Conservation (phyloP, 2,329 filamentous ascomycete genomes). For the Aureobasidium sp. region DNA sequence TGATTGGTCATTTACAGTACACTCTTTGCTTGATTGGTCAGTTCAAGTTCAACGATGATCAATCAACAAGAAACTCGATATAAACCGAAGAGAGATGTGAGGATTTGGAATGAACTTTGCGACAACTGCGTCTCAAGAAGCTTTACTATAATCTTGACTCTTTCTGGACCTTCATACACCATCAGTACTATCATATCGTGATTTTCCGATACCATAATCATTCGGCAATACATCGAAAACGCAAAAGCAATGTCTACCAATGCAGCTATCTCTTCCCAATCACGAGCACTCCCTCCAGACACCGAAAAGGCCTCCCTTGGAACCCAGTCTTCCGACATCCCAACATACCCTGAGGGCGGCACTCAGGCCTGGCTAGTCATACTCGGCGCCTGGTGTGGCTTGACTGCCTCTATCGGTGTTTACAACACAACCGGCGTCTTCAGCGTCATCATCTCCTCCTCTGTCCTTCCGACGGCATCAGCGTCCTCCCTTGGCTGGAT, state of each 20-base stretch:
- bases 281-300: neutral
- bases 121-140: too few relatives aligned
- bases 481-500: constrained; percentile 77
- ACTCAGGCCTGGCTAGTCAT: constrained; percentile 75
- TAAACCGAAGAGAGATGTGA: too few relatives aligned
- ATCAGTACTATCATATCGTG: too few relatives aligned
- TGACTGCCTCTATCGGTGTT: constrained; percentile 68
- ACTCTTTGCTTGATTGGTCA: neutral
- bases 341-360: constrained; percentile 74
- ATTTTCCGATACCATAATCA: too few relatives aligned
- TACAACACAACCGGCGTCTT: constrained; percentile 78
- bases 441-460: constrained; percentile 65
- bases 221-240: too few relatives aligned
- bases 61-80: too few relatives aligned
- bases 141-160: too few relatives aligned
- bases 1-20: neutral
- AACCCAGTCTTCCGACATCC: neutral
- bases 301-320: neutral
- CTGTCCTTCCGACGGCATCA: constrained; percentile 63
- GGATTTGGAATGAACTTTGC: too few relatives aligned
- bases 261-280: neutral
- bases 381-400: constrained; percentile 69
- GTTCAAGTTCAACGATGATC: neutral
- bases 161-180: too few relatives aligned
- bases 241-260: neutral